Evolutionary conservation across 1,139 yeast species (phyloP).

Genomic region (Candida sanyaensis): DNA sequence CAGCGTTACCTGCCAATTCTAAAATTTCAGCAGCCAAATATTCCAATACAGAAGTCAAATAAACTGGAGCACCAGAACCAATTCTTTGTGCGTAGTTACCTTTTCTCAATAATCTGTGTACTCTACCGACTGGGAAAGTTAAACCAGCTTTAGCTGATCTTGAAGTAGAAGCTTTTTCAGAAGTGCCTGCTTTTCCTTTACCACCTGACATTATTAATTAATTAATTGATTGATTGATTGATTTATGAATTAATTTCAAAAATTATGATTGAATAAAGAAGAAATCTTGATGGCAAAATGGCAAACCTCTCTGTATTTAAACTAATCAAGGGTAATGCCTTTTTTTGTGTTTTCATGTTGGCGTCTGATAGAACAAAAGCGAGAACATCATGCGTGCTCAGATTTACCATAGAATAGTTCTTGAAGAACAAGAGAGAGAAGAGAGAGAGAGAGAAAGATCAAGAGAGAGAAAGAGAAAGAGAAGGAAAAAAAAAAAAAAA

Average conservation of each 20-base stretch:
- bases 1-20: slow-evolving; percentile 99
- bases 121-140: slow-evolving; percentile 99
- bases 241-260: not conserved
- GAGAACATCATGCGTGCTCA: slow-evolving; percentile 1
- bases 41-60: slow-evolving; percentile 94
- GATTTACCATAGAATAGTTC: not conserved
- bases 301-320: slow-evolving; percentile 2
- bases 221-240: not conserved
- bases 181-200: slow-evolving; percentile 95
- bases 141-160: slow-evolving; percentile 99
- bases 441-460: not conserved
- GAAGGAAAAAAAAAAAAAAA: not conserved
- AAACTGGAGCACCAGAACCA: slow-evolving; percentile 98
- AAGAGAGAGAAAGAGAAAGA: slow-evolving; percentile 1
- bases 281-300: not conserved
- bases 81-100: slow-evolving; percentile 99
- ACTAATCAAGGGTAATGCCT: not conserved
- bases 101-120: slow-evolving; percentile 94
- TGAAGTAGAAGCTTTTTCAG: slow-evolving; percentile 93
- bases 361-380: not conserved
- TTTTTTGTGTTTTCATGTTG: not conserved
- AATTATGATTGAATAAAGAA: not conserved
- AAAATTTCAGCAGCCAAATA: slow-evolving; percentile 96
- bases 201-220: slow-evolving; percentile 82
- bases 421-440: not conserved